phyloP scores from a whole-genome alignment of 345 rosid genomes.

The Garcia nutans region DNA sequence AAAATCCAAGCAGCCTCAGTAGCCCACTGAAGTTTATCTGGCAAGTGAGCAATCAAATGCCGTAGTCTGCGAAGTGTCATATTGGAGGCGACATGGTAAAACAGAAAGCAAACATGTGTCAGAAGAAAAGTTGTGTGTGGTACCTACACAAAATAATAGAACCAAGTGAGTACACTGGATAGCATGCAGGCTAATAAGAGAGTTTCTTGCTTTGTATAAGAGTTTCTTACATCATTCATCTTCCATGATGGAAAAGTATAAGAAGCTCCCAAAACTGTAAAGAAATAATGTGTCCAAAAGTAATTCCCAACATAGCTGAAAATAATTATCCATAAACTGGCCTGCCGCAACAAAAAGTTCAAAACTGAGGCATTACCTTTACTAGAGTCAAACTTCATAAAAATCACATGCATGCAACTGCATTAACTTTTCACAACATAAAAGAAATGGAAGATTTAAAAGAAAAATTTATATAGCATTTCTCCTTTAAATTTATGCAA shows the following conservation, averaged over 20 bases:
- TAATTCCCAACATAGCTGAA: constrained; percentile 97
- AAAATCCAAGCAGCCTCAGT: constrained; percentile 84
- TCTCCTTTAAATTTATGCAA: not conserved
- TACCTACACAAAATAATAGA: constrained; percentile 52
- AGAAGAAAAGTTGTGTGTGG: constrained; percentile 96
- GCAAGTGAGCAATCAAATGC: constrained; percentile 63
- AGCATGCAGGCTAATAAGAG: not conserved
- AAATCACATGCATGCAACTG: not conserved
- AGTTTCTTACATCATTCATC: constrained; percentile 80
- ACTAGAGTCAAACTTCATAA: not conserved
- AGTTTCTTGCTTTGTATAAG: constrained; percentile 1
- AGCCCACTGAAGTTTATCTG: constrained; percentile 60
- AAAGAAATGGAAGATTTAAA: not conserved
- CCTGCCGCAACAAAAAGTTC: constrained; percentile 47
- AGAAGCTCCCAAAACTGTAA: constrained; percentile 94
- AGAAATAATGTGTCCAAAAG: constrained; percentile 99
- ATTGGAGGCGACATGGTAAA: constrained; percentile 90
- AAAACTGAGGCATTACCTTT: constrained; percentile 16
- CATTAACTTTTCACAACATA: not conserved
- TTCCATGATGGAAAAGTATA: constrained; percentile 98
- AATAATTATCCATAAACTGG: constrained; percentile 80
- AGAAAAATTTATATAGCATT: too few species aligned
- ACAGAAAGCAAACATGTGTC: constrained; percentile 89
- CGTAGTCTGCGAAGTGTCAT: constrained; percentile 85
- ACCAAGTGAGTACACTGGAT: not conserved